phyloP scores from a whole-genome alignment of 192 early-diverging fungal genomes.

The Coemansia sp. region DNA sequence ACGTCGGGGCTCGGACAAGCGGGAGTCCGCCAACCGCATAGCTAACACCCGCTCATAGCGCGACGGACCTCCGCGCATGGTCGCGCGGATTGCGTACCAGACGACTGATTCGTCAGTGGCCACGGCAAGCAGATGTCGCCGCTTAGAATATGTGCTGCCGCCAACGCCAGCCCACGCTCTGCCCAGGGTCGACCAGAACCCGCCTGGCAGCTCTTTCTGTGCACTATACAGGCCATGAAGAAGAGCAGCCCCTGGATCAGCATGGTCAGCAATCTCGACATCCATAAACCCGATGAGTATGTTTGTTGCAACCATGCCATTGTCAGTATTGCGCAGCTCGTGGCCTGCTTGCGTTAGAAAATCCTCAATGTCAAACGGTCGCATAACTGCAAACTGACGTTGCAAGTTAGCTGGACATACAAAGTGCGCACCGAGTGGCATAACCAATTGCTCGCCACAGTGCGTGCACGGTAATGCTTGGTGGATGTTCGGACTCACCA shows the following conservation, averaged over 20 bases:
- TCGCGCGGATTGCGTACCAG: conserved; percentile 16
- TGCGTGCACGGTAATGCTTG: conserved; percentile 30
- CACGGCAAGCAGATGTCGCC: conserved; percentile 22
- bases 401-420: conserved; percentile 35
- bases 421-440: conserved; percentile 50
- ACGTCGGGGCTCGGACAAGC: neutral
- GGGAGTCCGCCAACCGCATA: conserved; percentile 5
- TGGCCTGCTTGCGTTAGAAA: conserved; percentile 37
- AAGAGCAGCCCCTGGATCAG: neutral
- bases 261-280: conserved; percentile 9
- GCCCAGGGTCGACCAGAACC: conserved; percentile 14
- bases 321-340: conserved; percentile 13
- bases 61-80: conserved; percentile 1
- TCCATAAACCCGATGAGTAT: conserved; percentile 45
- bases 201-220: neutral
- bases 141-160: too few species aligned
- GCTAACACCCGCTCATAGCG: conserved; percentile 11
- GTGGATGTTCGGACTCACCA: conserved; percentile 43
- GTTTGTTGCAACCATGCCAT: neutral
- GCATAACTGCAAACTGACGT: conserved; percentile 36
- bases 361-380: conserved; percentile 39
- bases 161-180: conserved; percentile 2
- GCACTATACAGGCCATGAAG: neutral
- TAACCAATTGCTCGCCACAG: conserved; percentile 29
- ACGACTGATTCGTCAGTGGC: conserved; percentile 15